Evolutionary conservation across 176 grass and related monocot species (phyloP).

Genomic region (Eremochloa ophiuroides): DNA sequence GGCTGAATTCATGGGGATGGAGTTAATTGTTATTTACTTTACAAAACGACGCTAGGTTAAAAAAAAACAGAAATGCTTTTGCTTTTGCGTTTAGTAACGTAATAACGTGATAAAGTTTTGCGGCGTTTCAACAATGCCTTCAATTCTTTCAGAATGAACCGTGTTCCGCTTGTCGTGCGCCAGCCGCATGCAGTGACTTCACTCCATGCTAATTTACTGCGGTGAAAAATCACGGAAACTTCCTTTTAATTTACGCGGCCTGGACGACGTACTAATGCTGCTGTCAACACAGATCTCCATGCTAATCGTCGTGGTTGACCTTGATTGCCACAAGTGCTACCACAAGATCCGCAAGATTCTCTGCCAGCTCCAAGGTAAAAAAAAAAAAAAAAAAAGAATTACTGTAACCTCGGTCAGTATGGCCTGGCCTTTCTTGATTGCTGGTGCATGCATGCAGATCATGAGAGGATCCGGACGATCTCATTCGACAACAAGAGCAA

Average conservation of each 20-base stretch:
- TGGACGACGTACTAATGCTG: background rate
- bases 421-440: background rate
- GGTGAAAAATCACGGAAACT: too few species aligned
- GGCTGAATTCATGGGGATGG: too few species aligned
- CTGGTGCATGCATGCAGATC: slow-evolving; percentile 13
- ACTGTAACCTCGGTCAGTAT: background rate
- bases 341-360: slow-evolving; percentile 57
- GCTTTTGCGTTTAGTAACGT: too few species aligned
- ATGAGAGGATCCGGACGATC: slow-evolving; percentile 49
- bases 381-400: background rate
- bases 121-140: background rate
- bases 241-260: too few species aligned
- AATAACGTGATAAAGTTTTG: background rate
- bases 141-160: background rate
- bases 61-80: background rate
- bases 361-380: slow-evolving; percentile 59
- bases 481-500: slow-evolving; percentile 47
- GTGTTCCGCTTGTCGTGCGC: background rate
- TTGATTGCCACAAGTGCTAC: slow-evolving; percentile 58
- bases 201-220: too few species aligned
- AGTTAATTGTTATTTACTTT: background rate
- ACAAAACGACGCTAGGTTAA: too few species aligned
- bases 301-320: slow-evolving; percentile 57
- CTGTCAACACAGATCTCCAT: slow-evolving; percentile 41
- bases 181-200: background rate